phyloP scores from a whole-genome alignment of 164 flowering plant genomes.

The Nelumbo lutea region DNA sequence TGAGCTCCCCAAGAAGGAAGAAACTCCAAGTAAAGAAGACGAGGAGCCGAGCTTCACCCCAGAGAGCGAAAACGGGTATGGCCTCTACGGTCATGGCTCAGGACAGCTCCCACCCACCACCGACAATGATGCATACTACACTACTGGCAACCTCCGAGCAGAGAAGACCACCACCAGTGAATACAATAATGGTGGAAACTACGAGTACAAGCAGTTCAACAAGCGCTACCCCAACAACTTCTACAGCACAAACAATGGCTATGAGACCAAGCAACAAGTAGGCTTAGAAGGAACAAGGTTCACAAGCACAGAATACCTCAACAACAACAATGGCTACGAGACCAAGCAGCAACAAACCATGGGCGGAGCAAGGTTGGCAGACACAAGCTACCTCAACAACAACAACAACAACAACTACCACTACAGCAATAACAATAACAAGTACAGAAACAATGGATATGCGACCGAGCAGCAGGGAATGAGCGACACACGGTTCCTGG shows the following conservation, averaged over 20 bases:
- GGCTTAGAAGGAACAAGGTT: constrained; percentile 1
- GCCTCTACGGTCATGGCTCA: constrained; percentile 30
- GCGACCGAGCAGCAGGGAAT: constrained; percentile 23
- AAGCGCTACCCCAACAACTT: constrained; percentile 8
- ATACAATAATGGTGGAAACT: constrained; percentile 11
- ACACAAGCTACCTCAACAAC: not conserved
- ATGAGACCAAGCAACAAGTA: not conserved
- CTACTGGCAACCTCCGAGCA: not conserved
- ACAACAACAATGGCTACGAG: constrained; percentile 2
- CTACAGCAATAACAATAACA: not conserved
- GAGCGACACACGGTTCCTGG: constrained; percentile 48
- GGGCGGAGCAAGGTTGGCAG: constrained; percentile 5
- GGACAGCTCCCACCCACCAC: constrained; percentile 9
- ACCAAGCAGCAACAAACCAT: constrained; percentile 3
- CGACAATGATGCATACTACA: not conserved
- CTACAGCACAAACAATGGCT: constrained; percentile 6
- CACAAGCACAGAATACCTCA: not conserved
- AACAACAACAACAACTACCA: not conserved
- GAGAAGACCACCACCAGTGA: constrained; percentile 4
- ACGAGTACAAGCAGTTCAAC: constrained; percentile 1
- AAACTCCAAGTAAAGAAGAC: constrained; percentile 12
- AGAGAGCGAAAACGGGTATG: constrained; percentile 18
- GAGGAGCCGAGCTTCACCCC: constrained; percentile 18
- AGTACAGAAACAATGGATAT: constrained; percentile 12
- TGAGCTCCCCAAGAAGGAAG: not conserved